Conservation (phyloP, 1,284 basidiomycete species). For the Xerocomus nothofagi region DNA sequence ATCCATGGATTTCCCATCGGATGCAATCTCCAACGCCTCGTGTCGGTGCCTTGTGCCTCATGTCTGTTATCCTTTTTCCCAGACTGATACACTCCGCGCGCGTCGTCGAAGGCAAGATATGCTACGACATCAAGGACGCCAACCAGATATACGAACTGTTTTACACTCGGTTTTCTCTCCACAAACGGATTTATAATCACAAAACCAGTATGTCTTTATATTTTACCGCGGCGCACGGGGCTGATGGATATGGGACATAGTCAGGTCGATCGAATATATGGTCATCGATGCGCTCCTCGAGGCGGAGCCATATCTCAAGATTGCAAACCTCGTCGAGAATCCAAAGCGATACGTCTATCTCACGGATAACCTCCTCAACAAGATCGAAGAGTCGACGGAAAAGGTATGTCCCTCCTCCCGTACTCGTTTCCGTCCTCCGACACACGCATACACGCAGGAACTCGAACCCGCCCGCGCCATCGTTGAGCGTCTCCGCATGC, state of each 20-base stretch:
- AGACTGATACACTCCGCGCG: constrained; percentile 72
- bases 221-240: rapidly evolving
- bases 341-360: constrained; percentile 61
- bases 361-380: constrained; percentile 63
- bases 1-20: background rate
- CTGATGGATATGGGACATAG: constrained; percentile 35
- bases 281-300: constrained; percentile 67
- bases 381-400: constrained; percentile 51
- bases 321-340: constrained; percentile 55
- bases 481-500: constrained; percentile 55
- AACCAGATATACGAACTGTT: constrained; percentile 73
- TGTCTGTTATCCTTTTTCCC: no score
- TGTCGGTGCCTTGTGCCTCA: background rate
- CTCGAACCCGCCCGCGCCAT: constrained; percentile 59
- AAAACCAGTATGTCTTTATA: constrained; percentile 60
- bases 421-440: background rate
- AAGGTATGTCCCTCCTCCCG: constrained; percentile 37
- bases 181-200: constrained; percentile 77
- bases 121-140: constrained; percentile 77
- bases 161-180: constrained; percentile 68
- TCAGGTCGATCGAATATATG: constrained; percentile 78
- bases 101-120: constrained; percentile 70
- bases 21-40: background rate
- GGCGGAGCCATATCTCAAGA: constrained; percentile 62
- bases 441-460: constrained; percentile 42